Evolutionary conservation across 2,329 filamentous ascomycete species (phyloP), one percentile per base, ranked within the genome.

Genomic region (Cercospora zeina): DNA sequence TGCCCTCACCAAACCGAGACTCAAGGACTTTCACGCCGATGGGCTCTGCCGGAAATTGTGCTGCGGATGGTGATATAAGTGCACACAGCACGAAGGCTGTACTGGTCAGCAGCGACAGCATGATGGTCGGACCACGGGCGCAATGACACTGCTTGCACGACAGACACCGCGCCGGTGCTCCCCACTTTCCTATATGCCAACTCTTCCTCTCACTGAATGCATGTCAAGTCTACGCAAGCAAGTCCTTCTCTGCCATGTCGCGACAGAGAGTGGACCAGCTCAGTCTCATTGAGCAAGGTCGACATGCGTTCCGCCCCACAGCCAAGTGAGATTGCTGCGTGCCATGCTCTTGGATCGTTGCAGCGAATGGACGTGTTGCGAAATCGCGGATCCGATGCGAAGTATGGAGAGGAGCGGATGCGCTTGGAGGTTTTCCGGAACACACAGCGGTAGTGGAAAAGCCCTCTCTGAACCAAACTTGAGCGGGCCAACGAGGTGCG

Each of bases 41-140:
- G 70, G 8, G 80, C 66, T 11, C 76, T 69, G 13, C 75, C 75
- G 79, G 79, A 27, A 79, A 76, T 50, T 79, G 77, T 37, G 74
- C 73, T 11, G n/a, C 27, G 27, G 27, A 31, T 16, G 49, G 14
- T 30, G 49, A 33, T 19, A 47, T 6, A 24, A 47, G 42, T 19
- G 49, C 49, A 19, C 16, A 34, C 27, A 51, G 49, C 27, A 34
- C 27, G 27, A 51, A 9, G 14, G 49, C 27, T 31, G 27, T 19
- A 14, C 49, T 13, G 16, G 11, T 34, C n/a, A 31, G 49, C 24
- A 34, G n/a, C 2, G 27, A 11, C 4, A 14, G 27, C 49, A 51
- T 50, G 24, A 3, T 45, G 3, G 13, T 8, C 45, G 10, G n/a
- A 50, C 2, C 21, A 51, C 7, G 7, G 47, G 14, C 14, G 14